Conservation (phyloP, 805 yeast species). For the Debaryomyces prosopidis region DNA sequence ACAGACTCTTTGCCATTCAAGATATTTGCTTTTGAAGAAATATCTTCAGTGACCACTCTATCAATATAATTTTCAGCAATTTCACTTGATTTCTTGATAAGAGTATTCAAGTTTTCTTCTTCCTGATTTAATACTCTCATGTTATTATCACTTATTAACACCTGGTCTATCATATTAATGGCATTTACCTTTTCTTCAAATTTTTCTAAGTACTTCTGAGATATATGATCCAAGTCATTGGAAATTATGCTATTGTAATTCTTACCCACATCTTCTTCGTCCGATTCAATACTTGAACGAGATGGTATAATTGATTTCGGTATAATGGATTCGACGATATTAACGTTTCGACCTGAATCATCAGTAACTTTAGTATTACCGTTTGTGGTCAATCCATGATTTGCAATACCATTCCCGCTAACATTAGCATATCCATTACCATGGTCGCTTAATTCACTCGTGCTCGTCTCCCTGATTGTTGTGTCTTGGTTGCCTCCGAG, state of each 20-base stretch:
- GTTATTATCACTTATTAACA: slow-evolving; percentile 10
- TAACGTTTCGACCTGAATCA: slow-evolving; percentile 1
- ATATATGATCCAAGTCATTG: background rate
- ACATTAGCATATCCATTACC: background rate
- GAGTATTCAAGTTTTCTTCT: slow-evolving; percentile 14
- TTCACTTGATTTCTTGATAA: slow-evolving; percentile 18
- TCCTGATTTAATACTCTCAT: slow-evolving; percentile 18
- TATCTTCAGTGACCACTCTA: slow-evolving; percentile 36
- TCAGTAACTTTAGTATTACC: background rate
- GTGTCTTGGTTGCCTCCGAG: background rate
- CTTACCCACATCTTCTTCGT: slow-evolving; percentile 4
- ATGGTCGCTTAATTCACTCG: background rate
- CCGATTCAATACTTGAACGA: slow-evolving; percentile 1
- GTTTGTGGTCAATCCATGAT: background rate
- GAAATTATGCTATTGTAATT: background rate
- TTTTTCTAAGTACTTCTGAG: slow-evolving; percentile 6
- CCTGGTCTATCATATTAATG: slow-evolving; percentile 11
- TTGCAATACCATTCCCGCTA: background rate
- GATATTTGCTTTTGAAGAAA: slow-evolving; percentile 23
- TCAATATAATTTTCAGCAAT: slow-evolving; percentile 34
- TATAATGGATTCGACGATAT: slow-evolving; percentile 3
- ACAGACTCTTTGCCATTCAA: slow-evolving; percentile 23
- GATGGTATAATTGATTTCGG: slow-evolving; percentile 2
- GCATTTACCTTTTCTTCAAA: slow-evolving; percentile 13
- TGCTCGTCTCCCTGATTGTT: background rate